A percentile compares a stretch with the other conserved stretches of the same genome.
Conservation (phyloP, 2,329 filamentous ascomycete genomes). For the Cladobotryum mycophilum region DNA sequence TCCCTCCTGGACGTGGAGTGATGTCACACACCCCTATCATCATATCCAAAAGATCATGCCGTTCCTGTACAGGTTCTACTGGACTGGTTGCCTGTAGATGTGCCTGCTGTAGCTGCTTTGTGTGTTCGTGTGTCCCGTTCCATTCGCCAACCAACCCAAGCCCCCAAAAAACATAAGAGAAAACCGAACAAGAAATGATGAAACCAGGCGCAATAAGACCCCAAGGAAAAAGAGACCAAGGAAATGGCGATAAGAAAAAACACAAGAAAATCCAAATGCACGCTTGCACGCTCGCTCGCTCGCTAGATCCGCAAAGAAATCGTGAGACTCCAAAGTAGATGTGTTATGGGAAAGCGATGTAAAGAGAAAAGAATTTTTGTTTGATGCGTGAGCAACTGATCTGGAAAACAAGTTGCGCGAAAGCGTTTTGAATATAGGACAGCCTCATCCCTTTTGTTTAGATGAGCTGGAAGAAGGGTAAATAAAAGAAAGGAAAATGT, state of each 20-base stretch:
- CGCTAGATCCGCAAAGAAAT: slow-evolving; percentile 30
- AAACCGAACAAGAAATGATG: slow-evolving; percentile 11
- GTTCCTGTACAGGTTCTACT: slow-evolving; percentile 6
- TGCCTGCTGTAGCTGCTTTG: slow-evolving; percentile 9
- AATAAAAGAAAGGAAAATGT: slow-evolving; percentile 16
- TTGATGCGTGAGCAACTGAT: slow-evolving; percentile 46
- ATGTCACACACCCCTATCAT: slow-evolving; percentile 9
- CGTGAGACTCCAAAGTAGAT: slow-evolving; percentile 24
- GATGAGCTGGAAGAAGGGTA: slow-evolving; percentile 11
- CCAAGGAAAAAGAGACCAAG: too few relatives aligned
- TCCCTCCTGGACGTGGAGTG: not conserved
- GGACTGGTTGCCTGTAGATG: slow-evolving; percentile 11
- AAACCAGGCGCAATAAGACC: slow-evolving; percentile 6
- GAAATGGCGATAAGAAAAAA: slow-evolving; percentile 25
- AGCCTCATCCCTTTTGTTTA: slow-evolving; percentile 16
- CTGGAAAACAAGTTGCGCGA: slow-evolving; percentile 29
- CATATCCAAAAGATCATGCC: slow-evolving; percentile 10
- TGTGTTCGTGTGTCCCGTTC: slow-evolving; percentile 6
- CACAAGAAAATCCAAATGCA: slow-evolving; percentile 22
- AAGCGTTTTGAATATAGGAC: slow-evolving; percentile 27
- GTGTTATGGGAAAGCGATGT: slow-evolving; percentile 24
- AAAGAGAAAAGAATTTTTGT: slow-evolving; percentile 31
- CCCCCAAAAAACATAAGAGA: slow-evolving; percentile 5
- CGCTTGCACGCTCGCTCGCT: slow-evolving; percentile 25
- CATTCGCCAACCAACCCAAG: slow-evolving; percentile 5